Evolutionary conservation across 2,329 filamentous ascomycete genomes (phyloP).

Genomic region (Biscogniauxia mediterranea): DNA sequence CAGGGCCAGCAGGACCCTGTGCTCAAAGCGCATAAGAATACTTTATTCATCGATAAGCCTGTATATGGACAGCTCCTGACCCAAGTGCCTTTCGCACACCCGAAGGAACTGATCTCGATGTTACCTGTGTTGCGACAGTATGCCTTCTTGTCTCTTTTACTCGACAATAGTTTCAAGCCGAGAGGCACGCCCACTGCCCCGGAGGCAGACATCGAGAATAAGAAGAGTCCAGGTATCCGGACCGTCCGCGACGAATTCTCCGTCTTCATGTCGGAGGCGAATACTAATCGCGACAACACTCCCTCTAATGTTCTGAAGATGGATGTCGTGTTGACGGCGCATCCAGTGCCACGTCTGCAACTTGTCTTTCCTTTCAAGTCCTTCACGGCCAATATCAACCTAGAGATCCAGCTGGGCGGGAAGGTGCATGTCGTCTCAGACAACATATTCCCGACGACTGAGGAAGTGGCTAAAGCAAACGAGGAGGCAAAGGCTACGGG

Average conservation of each 20-base stretch:
- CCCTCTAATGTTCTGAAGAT: slow-evolving; percentile 28
- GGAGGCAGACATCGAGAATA: slow-evolving; percentile 14
- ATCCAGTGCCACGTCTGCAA: slow-evolving; percentile 48
- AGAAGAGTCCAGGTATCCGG: slow-evolving; percentile 20
- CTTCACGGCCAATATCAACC: slow-evolving; percentile 50
- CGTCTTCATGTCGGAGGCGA: slow-evolving; percentile 18
- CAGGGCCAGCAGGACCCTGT: slow-evolving; percentile 28
- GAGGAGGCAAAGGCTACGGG: slow-evolving; percentile 29
- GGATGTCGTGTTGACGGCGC: slow-evolving; percentile 53
- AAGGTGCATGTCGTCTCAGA: slow-evolving; percentile 57
- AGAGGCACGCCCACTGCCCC: slow-evolving; percentile 24
- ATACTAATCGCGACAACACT: neutral
- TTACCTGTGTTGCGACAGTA: slow-evolving; percentile 76
- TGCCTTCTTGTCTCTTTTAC: slow-evolving; percentile 63
- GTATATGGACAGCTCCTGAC: slow-evolving; percentile 68
- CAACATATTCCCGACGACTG: slow-evolving; percentile 43
- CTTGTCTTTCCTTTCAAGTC: slow-evolving; percentile 53
- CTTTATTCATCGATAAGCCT: slow-evolving; percentile 67
- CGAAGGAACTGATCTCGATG: slow-evolving; percentile 70
- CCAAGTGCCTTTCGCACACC: slow-evolving; percentile 74
- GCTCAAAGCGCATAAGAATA: slow-evolving; percentile 51
- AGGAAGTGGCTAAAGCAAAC: slow-evolving; percentile 18
- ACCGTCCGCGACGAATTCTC: slow-evolving; percentile 22
- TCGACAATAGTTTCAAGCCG: slow-evolving; percentile 59
- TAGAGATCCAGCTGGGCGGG: slow-evolving; percentile 61